These are phyloP conservation scores for Dioscorea zingiberensis DNA, from an alignment of 106 monocot genomes.

Conservation along the genomic window DNA sequence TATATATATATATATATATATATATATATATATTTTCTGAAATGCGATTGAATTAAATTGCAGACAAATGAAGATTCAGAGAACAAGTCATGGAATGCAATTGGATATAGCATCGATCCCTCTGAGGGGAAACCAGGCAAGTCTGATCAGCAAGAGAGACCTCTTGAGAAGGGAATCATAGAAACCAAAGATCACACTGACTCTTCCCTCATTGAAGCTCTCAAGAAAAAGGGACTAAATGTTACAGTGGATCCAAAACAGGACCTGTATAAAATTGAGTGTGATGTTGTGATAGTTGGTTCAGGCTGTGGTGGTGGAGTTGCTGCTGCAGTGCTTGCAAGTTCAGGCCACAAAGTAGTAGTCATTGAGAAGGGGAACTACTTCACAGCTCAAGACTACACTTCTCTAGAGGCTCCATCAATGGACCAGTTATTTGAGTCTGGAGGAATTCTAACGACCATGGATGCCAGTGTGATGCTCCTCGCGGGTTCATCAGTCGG, in stretches of 20 bases:
- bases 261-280: slow-evolving; percentile 32
- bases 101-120: slow-evolving; percentile 40
- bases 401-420: slow-evolving; percentile 42
- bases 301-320: slow-evolving; percentile 91
- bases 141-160: slow-evolving; percentile 5
- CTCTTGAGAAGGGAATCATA: slow-evolving; percentile 26
- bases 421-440: slow-evolving; percentile 37
- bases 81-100: slow-evolving; percentile 50
- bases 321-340: slow-evolving; percentile 72
- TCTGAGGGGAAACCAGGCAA: slow-evolving; percentile 1
- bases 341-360: slow-evolving; percentile 57
- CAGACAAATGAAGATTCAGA: slow-evolving; percentile 37
- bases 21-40: no score
- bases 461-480: slow-evolving; percentile 25
- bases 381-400: slow-evolving; percentile 65
- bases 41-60: neutral
- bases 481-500: slow-evolving; percentile 56
- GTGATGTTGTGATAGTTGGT: slow-evolving; percentile 73
- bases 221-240: slow-evolving; percentile 10
- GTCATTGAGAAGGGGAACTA: slow-evolving; percentile 91
- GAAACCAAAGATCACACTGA: slow-evolving; percentile 18
- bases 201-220: slow-evolving; percentile 9
- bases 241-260: slow-evolving; percentile 18
- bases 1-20: no score
- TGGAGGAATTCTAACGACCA: slow-evolving; percentile 24